Evolutionary conservation across 2,329 filamentous ascomycete genomes (phyloP), one percentile per base, ranked within the genome.

Genomic region (Shiraia bambusicola): DNA sequence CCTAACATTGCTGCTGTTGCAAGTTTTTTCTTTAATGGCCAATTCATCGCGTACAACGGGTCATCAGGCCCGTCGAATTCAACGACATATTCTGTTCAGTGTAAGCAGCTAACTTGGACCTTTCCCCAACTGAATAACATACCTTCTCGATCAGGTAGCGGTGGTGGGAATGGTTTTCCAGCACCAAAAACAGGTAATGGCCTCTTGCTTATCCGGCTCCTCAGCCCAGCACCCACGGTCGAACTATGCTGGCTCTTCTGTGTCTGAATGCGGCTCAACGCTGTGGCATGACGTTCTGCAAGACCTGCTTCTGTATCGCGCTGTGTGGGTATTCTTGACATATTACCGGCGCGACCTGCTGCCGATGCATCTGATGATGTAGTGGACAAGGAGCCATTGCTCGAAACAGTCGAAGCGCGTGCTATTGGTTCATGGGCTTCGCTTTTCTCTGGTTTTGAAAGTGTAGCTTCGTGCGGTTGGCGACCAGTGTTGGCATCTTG

Each of bases 31-130:
- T 73, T 80, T 39, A 87, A 61, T 0, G 86, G 78, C 90, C 90
- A 95, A 65, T 95, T 95, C 71, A 92, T 87, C 1, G 88, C 86
- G 67, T 95, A 89, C 46, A 91, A 62, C 2, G 89, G 89, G 59
- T 95, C 90, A 50, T 90, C 78, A 1, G 82, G 84, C 0, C 89
- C 90, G 54, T 91, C 85, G 61, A 95, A 95, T 28, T 79, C 87
- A 30, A 91, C 87, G 0, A 89, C 85, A 61, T 90, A 91, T 22
- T 40, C 47, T 22, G 19, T 22, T 8, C 19, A 22, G 19, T 22
- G 8, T 22, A 5, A 22, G 19, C 19, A 22, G 8, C 8, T 22
- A 22, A 4, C 8, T 22, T 8, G 8, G 4, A 22, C 19, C 19
- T 22, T 22, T 8, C 8, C 8, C 8, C 19, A 22, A 8, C 19